Base-by-base conservation (phyloP, 140 eudicot species). In the Senecio squalidus region DNA sequence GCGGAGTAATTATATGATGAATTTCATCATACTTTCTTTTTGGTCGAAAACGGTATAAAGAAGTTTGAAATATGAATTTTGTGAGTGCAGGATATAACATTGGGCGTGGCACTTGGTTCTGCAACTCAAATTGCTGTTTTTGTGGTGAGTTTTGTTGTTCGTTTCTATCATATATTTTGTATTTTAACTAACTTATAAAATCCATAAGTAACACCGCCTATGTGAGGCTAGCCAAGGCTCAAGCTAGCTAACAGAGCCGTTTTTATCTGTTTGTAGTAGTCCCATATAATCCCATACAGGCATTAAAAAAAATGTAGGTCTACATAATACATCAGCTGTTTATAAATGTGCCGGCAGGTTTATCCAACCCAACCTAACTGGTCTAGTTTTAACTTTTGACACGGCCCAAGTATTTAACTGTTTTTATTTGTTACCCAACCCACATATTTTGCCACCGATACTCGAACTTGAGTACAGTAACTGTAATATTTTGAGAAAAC, bases 51-150 rank as follows among this genome's bases (percentile, higher is more conserved):
- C 9, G 21, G 9, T 5, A 13, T 25, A 40, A 43, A 11, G 39
- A 51, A 24, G 18, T 2, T 28, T 29, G 9, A 13, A 26, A 25
- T 31, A 4, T 52, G n/a, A 54, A 30, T 34, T 48, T 23, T 40
- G 25, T 66, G 18, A 52, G 49, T 70, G 74, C 77, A 82, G 89
- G 89, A 82, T 64, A 74, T 82, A 52, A 66, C 82, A 26, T 28
- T 82, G 73, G 82, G 89, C 8, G 76, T 82, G 59, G 89, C 89
- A 68, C 76, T 82, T 36, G 84, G 89, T 22, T 82, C 89, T 53
- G 84, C 89, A 62, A 70, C 89, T 74, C 89, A 82, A 55, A 78
- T 82, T 21, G 80, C 89, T n/a, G 70, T 78, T 64, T 82, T 82
- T 55, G 89, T 82, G 84, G 84, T 82, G 48, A 67, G 79, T 52